phyloP scores from a whole-genome alignment of 257 asterid species.

The Lycium barbarum region DNA sequence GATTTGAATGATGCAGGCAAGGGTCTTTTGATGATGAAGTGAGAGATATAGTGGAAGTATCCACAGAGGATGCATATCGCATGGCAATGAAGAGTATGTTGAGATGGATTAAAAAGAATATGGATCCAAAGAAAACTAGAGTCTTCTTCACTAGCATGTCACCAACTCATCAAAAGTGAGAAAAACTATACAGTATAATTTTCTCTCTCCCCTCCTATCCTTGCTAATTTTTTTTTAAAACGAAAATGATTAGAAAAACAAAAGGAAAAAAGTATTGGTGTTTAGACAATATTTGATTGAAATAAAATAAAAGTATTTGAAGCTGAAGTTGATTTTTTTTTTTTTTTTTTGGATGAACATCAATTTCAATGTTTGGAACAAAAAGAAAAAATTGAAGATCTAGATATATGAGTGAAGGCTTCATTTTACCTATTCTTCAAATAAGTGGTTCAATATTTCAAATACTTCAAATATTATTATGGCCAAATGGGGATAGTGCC shows the following conservation, averaged over 20 bases:
- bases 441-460: no score
- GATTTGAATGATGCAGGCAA: not conserved
- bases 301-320: not conserved
- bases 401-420: no score
- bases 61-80: conserved; percentile 16
- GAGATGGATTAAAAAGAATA: conserved; percentile 27
- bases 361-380: no score
- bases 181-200: not conserved
- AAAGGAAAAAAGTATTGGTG: not conserved
- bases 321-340: not conserved
- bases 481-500: no score
- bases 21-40: conserved; percentile 31
- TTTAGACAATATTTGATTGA: not conserved
- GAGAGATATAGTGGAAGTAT: conserved; percentile 25
- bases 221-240: not conserved
- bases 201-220: not conserved
- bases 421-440: no score
- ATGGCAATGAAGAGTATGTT: conserved; percentile 32
- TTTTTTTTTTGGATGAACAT: not conserved
- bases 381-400: no score
- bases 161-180: conserved; percentile 29
- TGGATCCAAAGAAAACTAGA: conserved; percentile 24
- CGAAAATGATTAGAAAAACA: not conserved
- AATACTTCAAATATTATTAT: no score
- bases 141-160: conserved; percentile 32